Conservation (phyloP, 352 stramenopile species). For the Phytophthora palmivora region DNA sequence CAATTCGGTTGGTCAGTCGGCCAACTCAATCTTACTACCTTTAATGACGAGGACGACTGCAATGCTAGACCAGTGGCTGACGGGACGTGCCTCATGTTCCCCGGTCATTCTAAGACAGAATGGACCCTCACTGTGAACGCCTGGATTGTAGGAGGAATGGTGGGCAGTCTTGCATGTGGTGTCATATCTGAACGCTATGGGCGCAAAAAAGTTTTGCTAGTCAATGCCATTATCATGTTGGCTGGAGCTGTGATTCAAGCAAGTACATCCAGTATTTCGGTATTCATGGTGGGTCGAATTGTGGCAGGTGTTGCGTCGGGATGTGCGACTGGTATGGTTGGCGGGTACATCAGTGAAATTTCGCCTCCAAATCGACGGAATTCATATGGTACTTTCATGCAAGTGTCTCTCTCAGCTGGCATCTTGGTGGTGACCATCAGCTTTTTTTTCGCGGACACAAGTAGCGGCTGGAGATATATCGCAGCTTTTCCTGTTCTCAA, state of each 20-base stretch:
- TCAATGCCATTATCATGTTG: conserved; percentile 45
- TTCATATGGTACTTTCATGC: conserved; percentile 43
- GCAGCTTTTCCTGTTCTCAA: conserved; percentile 42
- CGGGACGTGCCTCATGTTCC: conserved; percentile 37
- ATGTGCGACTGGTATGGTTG: conserved; percentile 39
- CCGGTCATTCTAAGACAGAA: conserved; percentile 32
- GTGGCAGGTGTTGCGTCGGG: conserved; percentile 49
- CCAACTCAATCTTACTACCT: conserved; percentile 50
- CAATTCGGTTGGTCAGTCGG: conserved; percentile 51
- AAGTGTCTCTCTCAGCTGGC: conserved; percentile 47
- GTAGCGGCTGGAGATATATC: conserved; percentile 40
- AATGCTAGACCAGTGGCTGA: conserved; percentile 41
- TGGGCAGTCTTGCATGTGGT: conserved; percentile 49
- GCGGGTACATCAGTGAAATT: conserved; percentile 54
- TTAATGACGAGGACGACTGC: conserved; percentile 52
- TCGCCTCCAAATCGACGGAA: conserved; percentile 41
- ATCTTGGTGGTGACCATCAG: conserved; percentile 44
- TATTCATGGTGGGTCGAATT: conserved; percentile 47
- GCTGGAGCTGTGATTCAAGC: conserved; percentile 41
- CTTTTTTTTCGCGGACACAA: conserved; percentile 46
- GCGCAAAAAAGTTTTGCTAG: conserved; percentile 47
- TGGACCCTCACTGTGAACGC: conserved; percentile 61
- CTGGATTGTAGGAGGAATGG: conserved; percentile 66
- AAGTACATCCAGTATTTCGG: conserved; percentile 32
- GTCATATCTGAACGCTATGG: conserved; percentile 45